Base-by-base conservation (phyloP, 2,329 filamentous ascomycete species). In the Periconia sp. region DNA sequence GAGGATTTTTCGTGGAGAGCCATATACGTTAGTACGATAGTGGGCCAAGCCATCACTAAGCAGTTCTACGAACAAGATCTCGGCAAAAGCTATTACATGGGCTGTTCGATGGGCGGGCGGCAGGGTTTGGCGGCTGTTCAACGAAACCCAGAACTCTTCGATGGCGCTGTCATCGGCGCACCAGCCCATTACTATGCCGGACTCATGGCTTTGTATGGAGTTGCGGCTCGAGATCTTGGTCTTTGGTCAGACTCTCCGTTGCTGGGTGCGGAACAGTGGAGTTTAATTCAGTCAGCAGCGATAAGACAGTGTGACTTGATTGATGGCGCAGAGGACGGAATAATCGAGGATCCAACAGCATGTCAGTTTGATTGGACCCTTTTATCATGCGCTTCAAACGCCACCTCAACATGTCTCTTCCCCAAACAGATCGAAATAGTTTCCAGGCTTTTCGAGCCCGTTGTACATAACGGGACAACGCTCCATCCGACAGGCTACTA, bases 261-360 rank as follows among this genome's bases (percentile, higher is more conserved):
- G 55, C 65, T 80, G 30, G 70, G 72, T 1, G 17, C 58, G 40
- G 55, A 62, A 14, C 55, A 76, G 23, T 81, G 78, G 78, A 58
- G 64, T 10, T 63, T 68, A 1, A 55, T 71, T 2, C 73, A 79
- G 54, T 54, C 67, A 10, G 74, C 76, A 47, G 69, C 80, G 42
- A 54, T 82, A 19, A 67, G 70, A 7, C 79, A 82, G 60, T 83
- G 81, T 60, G 81, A 83, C 57, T 62, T 58, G 3, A 65, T 81
- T 7, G 81, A 83, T 56, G 78, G 78, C 20, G 73, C 75, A 14
- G 59, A 67, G 14, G 81, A 83, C 62, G 78, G 77, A 9, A 76
- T 81, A 49, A 65, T 81, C 41, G 77, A 79, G 59, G 75, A 79
- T 55, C 73, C 78, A 9, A 35, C 45, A 11, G 30, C 20, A 2